Base-by-base conservation (phyloP, 805 yeast genomes). In the Ogataea ganodermae region DNA sequence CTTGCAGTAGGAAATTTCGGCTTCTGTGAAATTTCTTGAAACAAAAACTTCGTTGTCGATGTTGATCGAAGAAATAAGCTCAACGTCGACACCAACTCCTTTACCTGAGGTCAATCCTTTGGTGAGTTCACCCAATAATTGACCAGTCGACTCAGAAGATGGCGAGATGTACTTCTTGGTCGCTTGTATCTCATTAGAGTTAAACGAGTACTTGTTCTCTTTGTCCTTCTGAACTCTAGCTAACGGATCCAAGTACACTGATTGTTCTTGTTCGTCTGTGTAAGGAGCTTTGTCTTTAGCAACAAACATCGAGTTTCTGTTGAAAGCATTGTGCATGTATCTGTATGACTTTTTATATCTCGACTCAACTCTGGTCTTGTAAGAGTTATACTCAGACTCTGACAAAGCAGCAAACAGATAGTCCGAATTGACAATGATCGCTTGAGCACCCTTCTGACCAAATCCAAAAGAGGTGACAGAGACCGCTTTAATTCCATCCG, bases 391-490 rank as follows among this genome's bases (percentile, higher is more conserved):
- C 55, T 85, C 79, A 32, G 72, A 66, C 70, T 80, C 79, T 64
- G 84, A 84, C 65, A 94, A 77, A 28, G 89, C 83, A 51, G 95
- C 95, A 67, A 73, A 89, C 71, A 95, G 78, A 80, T 90, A 94
- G 72, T 92, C 97, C 52, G 97, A 87, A 74, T 92, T 95, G 55
- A 94, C 78, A 47, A 83, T 86, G 67, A 94, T 72, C 40, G 96
- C 97, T 71, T 90, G 96, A 48, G 90, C 99, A 75, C 99, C 99
- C 79, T 94, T 94, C 76, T 94, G 99, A 68, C 99, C 99, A 69
- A 94, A 94, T 70, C 99, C 99, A 69, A 94, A 94, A 2, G 99
- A 94, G 5, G 98, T 94, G 42, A 94, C 83, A 32, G 97, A 88
- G 48, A 88, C 96, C 51, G 99, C 99, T 78, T 92, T 94, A 67